phyloP scores from a whole-genome alignment of 2,329 filamentous ascomycete species.

The Ascochyta clinopodiicola region DNA sequence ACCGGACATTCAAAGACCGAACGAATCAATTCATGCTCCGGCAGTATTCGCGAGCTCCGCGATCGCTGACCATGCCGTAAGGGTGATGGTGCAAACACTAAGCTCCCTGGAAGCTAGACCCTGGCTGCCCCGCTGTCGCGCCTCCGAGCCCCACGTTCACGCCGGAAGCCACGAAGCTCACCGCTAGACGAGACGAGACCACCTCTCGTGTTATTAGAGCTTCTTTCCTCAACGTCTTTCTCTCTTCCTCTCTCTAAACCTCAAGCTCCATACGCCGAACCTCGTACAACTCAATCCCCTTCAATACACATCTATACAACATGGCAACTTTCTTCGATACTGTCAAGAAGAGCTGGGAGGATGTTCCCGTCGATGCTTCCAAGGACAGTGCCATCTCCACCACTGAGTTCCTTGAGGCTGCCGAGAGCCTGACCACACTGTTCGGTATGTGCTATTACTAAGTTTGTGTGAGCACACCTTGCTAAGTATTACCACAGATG shows the following conservation, averaged over 20 bases:
- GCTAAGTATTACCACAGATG: constrained; percentile 52
- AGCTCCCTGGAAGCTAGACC: constrained; percentile 12
- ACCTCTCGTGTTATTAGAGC: constrained; percentile 12
- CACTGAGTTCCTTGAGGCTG: constrained; percentile 86
- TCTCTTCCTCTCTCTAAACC: background rate
- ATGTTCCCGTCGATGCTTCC: constrained; percentile 76
- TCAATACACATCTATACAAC: constrained; percentile 16
- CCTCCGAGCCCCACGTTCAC: constrained; percentile 18
- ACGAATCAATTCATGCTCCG: constrained; percentile 12
- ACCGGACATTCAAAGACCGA: constrained; percentile 19
- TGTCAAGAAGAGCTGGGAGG: constrained; percentile 80
- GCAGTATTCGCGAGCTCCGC: constrained; percentile 2
- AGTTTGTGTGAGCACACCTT: background rate
- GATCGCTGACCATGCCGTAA: constrained; percentile 9
- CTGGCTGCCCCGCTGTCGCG: constrained; percentile 18
- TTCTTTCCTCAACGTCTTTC: constrained; percentile 1
- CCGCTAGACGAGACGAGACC: constrained; percentile 20
- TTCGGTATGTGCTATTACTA: constrained; percentile 67
- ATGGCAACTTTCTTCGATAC: constrained; percentile 80
- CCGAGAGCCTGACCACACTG: constrained; percentile 83
- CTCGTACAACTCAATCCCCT: background rate
- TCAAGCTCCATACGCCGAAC: background rate
- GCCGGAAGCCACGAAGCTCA: constrained; percentile 20
- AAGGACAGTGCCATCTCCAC: constrained; percentile 82
- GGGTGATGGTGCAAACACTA: constrained; percentile 4